Percentiles rank a stretch among this genome's conserved stretches.
Conservation (phyloP, 192 early-diverging fungal species). For the Pecoramyces ruminantium region DNA sequence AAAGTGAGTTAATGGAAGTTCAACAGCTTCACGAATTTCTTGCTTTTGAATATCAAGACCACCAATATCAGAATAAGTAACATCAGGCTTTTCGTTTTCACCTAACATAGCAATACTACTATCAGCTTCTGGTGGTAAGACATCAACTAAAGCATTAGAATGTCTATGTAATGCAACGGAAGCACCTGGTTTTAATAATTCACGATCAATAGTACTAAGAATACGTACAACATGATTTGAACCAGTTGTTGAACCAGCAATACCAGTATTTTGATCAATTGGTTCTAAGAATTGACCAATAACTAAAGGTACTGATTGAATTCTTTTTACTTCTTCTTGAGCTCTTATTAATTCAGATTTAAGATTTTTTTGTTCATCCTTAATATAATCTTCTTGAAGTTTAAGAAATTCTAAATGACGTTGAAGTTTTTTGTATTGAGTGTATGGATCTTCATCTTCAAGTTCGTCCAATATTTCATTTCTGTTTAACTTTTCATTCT, state of each 20-base stretch:
- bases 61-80: conserved; percentile 64
- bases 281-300: conserved; percentile 98
- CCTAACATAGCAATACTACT: conserved; percentile 77
- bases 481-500: not conserved
- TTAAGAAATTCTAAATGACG: conserved; percentile 88
- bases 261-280: conserved; percentile 91
- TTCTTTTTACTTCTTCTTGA: conserved; percentile 95
- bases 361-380: conserved; percentile 88
- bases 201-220: conserved; percentile 89
- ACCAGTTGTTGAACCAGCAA: conserved; percentile 83
- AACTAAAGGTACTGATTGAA: conserved; percentile 91
- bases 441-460: not conserved
- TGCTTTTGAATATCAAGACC: conserved; percentile 84
- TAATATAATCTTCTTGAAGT: conserved; percentile 98
- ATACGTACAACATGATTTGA: conserved; percentile 86
- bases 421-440: conserved; percentile 28
- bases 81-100: conserved; percentile 62
- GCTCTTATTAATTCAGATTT: conserved; percentile 86
- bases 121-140: conserved; percentile 89
- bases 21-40: conserved; percentile 88
- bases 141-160: conserved; percentile 91
- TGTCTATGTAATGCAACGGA: conserved; percentile 93
- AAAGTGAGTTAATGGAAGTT: conserved; percentile 93
- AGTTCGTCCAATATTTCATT: not conserved
- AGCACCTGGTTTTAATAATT: conserved; percentile 83